phyloP scores from a whole-genome alignment of 2,329 filamentous ascomycete species.

The Metarhizium anisopliae region DNA sequence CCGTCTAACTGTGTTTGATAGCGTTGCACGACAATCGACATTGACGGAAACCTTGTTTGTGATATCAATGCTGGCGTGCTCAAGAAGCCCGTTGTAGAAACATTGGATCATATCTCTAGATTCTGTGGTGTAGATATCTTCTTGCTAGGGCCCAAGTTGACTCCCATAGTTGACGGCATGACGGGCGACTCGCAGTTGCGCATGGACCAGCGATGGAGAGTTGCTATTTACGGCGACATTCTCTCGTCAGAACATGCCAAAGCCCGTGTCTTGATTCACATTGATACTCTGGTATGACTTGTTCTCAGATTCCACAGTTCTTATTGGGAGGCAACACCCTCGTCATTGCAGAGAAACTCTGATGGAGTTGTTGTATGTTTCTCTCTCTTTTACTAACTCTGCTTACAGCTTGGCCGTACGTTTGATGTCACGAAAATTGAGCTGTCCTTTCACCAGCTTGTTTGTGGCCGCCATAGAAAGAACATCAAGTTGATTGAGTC shows the following conservation, averaged over 20 bases:
- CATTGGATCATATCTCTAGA: constrained; percentile 76
- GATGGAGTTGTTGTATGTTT: background rate
- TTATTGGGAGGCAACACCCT: no score
- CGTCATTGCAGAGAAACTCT: no score
- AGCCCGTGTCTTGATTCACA: constrained; percentile 91
- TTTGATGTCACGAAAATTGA: constrained; percentile 79
- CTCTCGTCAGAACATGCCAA: constrained; percentile 96
- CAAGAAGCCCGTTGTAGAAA: constrained; percentile 67
- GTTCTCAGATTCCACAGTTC: background rate
- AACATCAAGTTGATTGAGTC: constrained; percentile 98
- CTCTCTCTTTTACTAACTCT: constrained; percentile 8
- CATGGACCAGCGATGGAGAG: constrained; percentile 81
- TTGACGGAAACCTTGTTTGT: constrained; percentile 84
- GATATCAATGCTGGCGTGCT: constrained; percentile 60
- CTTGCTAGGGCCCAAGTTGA: constrained; percentile 80
- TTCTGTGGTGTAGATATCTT: constrained; percentile 97
- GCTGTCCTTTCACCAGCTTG: constrained; percentile 77
- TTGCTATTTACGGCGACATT: constrained; percentile 91
- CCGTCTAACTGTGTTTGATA: constrained; percentile 7
- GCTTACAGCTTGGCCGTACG: constrained; percentile 53
- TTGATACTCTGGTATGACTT: constrained; percentile 71
- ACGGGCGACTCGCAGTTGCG: constrained; percentile 75
- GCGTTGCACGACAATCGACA: constrained; percentile 89
- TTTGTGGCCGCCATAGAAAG: constrained; percentile 89
- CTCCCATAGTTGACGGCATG: constrained; percentile 64